Evolutionary conservation across 2,329 filamentous ascomycete species (phyloP).

Genomic region (Alternaria novae-zelandiae): DNA sequence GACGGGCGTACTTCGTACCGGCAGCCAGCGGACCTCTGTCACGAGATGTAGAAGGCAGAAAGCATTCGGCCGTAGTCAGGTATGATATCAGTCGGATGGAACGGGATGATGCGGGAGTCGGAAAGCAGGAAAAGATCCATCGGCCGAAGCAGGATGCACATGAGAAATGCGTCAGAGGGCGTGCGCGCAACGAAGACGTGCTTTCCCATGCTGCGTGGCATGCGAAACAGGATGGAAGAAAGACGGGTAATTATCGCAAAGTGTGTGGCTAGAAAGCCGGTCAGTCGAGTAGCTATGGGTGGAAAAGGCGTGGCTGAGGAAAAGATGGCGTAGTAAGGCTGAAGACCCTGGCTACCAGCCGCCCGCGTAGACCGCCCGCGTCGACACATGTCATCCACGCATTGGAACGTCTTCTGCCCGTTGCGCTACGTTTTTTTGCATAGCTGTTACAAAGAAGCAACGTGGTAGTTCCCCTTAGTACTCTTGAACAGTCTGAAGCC

Average conservation of each 20-base stretch:
- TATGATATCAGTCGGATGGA: background rate
- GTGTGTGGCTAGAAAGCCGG: background rate
- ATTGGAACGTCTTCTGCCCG: background rate
- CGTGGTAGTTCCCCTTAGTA: background rate
- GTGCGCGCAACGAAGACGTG: background rate
- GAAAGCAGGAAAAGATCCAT: background rate
- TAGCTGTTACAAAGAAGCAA: background rate
- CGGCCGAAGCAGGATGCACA: background rate
- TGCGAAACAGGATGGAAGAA: background rate
- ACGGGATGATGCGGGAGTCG: background rate
- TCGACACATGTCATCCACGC: constrained; percentile 3
- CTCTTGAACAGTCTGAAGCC: background rate
- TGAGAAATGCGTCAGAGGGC: background rate
- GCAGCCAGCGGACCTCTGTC: background rate
- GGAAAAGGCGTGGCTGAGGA: constrained; percentile 8
- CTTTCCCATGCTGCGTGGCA: background rate
- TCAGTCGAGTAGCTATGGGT: background rate
- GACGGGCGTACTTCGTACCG: background rate
- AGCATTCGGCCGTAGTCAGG: background rate
- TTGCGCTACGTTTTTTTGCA: background rate
- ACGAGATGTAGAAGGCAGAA: background rate
- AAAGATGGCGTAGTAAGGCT: constrained; percentile 12
- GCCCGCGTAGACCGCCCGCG: constrained; percentile 6
- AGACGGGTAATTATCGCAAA: background rate
- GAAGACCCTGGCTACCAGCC: constrained; percentile 14